Conservation (phyloP, 148 eudicot genomes). For the Fallopia convolvulus region DNA sequence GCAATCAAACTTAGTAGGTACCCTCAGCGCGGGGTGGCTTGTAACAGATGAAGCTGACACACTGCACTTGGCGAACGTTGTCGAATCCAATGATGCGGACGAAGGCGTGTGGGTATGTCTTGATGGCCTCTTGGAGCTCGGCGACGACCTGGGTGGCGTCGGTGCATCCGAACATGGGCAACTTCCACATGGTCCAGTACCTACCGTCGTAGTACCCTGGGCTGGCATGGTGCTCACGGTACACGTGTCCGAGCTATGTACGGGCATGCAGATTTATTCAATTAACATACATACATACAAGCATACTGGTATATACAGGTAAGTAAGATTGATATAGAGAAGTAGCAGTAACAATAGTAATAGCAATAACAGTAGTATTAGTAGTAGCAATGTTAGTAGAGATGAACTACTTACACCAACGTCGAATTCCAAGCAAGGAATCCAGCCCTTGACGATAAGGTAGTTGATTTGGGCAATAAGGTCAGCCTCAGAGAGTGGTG, state of each 20-base stretch:
- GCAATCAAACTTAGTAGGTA: background rate
- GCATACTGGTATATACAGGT: background rate
- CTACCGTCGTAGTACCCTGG: slow-evolving; percentile 58
- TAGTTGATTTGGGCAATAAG: slow-evolving; percentile 21
- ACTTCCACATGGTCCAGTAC: slow-evolving; percentile 59
- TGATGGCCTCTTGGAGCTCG: slow-evolving; percentile 31
- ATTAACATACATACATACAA: background rate
- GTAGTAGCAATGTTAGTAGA: no score
- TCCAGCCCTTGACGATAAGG: slow-evolving; percentile 40
- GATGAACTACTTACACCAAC: slow-evolving; percentile 17
- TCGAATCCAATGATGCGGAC: slow-evolving; percentile 52
- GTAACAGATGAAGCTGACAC: slow-evolving; percentile 55
- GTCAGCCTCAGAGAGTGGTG: slow-evolving; percentile 16
- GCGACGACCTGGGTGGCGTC: slow-evolving; percentile 29
- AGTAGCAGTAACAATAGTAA: no score
- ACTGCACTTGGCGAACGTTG: slow-evolving; percentile 48
- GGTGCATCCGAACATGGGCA: slow-evolving; percentile 52
- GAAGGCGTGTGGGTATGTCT: slow-evolving; percentile 36
- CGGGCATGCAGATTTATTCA: background rate
- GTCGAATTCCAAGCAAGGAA: slow-evolving; percentile 55
- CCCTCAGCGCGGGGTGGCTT: slow-evolving; percentile 21
- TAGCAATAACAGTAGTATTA: no score
- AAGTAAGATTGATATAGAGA: background rate
- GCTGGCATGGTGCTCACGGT: slow-evolving; percentile 36
- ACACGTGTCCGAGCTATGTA: slow-evolving; percentile 26